These are phyloP conservation scores for Picochlorum sp. DNA, from an alignment of 139 green algal species.

Conservation along the genomic window DNA sequence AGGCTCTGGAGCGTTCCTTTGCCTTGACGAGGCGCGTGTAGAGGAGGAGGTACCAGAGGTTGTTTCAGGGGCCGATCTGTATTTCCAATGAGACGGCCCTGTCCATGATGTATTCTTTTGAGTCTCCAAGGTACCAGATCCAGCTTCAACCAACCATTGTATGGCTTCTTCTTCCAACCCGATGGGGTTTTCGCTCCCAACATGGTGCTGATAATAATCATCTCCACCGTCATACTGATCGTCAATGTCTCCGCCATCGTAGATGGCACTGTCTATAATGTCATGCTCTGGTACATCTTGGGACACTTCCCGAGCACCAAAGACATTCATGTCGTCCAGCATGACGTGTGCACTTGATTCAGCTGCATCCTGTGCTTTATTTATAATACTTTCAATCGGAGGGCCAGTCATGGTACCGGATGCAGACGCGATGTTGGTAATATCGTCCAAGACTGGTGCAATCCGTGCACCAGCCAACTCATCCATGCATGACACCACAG, in stretches of 20 bases:
- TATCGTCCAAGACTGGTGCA: slow-evolving; percentile 22
- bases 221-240: slow-evolving; percentile 13
- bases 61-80: slow-evolving; percentile 18
- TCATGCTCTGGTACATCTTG: too few relatives aligned
- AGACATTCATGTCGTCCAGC: neutral
- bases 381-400: slow-evolving; percentile 4
- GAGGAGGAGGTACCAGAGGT: neutral
- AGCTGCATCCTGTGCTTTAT: slow-evolving; percentile 16
- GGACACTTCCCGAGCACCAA: neutral
- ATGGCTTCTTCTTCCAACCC: slow-evolving; percentile 25
- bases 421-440: slow-evolving; percentile 8
- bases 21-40: slow-evolving; percentile 2
- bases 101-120: slow-evolving; percentile 33
- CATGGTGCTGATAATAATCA: slow-evolving; percentile 1
- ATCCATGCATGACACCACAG: neutral
- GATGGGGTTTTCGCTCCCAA: neutral
- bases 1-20: slow-evolving; percentile 8
- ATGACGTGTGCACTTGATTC: slow-evolving; percentile 10
- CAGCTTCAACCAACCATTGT: slow-evolving; percentile 28
- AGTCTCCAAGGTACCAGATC: slow-evolving; percentile 4
- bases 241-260: slow-evolving; percentile 8
- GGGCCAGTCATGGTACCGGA: neutral
- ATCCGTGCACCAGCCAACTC: neutral
- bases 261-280: neutral
- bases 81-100: slow-evolving; percentile 55